Conservation (phyloP, 306 rosid genomes). For the Hylodesmum podocarpum region DNA sequence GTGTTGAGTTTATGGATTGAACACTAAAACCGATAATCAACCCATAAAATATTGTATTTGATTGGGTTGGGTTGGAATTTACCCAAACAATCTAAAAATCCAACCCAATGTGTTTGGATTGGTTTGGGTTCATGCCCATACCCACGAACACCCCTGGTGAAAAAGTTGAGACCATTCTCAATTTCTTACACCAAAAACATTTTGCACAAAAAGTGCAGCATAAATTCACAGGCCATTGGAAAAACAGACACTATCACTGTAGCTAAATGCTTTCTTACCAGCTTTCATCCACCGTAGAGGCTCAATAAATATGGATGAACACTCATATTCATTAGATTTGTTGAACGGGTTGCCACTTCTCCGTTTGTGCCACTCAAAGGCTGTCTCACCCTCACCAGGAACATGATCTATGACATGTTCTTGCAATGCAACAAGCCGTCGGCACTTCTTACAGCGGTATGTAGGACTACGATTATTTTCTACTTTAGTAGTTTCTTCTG, state of each 20-base stretch:
- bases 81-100: no score
- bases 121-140: no score
- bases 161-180: background rate
- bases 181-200: background rate
- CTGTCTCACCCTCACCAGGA: conserved; percentile 88
- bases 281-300: conserved; percentile 95
- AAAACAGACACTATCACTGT: conserved; percentile 17
- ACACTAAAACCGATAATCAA: no score
- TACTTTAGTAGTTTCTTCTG: conserved; percentile 46
- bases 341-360: conserved; percentile 66
- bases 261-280: conserved; percentile 52
- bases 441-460: conserved; percentile 91
- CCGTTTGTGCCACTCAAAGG: conserved; percentile 69
- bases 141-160: no score
- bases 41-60: no score
- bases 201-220: background rate
- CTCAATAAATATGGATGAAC: conserved; percentile 93
- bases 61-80: no score
- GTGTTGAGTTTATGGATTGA: no score
- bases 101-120: no score
- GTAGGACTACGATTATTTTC: conserved; percentile 46
- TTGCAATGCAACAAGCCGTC: conserved; percentile 80
- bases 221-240: background rate
- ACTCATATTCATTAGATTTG: conserved; percentile 69
- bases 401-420: conserved; percentile 77